These are phyloP conservation scores for Fusarium sp. DNA, from an alignment of 2,329 filamentous ascomycete species.

Conservation along the genomic window DNA sequence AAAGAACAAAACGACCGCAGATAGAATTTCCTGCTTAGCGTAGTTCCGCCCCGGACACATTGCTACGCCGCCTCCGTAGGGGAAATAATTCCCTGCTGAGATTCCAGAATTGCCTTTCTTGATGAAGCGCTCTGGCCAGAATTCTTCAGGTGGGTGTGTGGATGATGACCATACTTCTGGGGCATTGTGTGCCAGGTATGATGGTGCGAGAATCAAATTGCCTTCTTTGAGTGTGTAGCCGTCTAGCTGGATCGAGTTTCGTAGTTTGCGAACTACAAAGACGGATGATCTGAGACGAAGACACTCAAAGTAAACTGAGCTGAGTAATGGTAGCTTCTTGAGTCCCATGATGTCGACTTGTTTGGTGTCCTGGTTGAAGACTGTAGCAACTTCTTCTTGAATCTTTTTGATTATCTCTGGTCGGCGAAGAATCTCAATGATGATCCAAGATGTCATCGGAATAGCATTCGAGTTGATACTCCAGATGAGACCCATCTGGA, in stretches of 20 bases:
- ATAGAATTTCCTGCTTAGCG: constrained; percentile 49
- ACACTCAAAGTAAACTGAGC: constrained; percentile 44
- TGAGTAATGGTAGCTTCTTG: constrained; percentile 38
- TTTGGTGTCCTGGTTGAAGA: constrained; percentile 11
- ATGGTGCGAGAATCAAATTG: constrained; percentile 44
- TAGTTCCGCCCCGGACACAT: constrained; percentile 50
- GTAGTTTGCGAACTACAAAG: constrained; percentile 44
- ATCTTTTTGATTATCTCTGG: constrained; percentile 39
- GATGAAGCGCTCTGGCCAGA: constrained; percentile 46
- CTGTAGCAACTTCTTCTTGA: constrained; percentile 26
- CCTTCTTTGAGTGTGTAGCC: constrained; percentile 42
- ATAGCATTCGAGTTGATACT: constrained; percentile 48
- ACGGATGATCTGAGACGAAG: constrained; percentile 43
- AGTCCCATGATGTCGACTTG: constrained; percentile 33
- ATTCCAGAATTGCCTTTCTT: constrained; percentile 29
- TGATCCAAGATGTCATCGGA: constrained; percentile 45
- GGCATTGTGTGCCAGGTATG: constrained; percentile 43
- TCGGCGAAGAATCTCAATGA: constrained; percentile 43
- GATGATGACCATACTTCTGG: constrained; percentile 35
- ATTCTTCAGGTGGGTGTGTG: constrained; percentile 35
- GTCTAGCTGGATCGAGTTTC: constrained; percentile 43
- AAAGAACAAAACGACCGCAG: constrained; percentile 38
- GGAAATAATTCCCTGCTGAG: constrained; percentile 44
- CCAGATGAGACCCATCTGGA: constrained; percentile 47
- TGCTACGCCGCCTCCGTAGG: constrained; percentile 46